Evolutionary conservation across 192 early-diverging fungal species (phyloP).

Genomic region (Entomortierella beljakovae): DNA sequence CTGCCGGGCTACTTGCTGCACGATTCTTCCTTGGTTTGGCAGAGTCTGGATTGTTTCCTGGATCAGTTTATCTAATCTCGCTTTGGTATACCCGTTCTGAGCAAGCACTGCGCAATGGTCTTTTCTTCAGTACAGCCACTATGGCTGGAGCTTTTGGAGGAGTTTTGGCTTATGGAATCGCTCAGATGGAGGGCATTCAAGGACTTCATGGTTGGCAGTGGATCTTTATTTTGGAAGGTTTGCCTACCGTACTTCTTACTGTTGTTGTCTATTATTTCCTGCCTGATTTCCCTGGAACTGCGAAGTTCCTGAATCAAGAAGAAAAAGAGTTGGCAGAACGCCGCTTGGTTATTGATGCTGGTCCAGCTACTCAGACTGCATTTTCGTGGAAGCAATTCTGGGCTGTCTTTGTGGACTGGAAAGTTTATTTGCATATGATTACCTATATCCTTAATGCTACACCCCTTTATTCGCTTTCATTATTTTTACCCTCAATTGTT

Average conservation of each 20-base stretch:
- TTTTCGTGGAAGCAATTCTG: slow-evolving; percentile 66
- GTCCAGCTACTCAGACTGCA: slow-evolving; percentile 55
- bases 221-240: slow-evolving; percentile 76
- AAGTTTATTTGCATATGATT: slow-evolving; percentile 62
- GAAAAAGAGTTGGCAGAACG: slow-evolving; percentile 59
- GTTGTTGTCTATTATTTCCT: slow-evolving; percentile 58
- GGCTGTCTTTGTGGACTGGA: slow-evolving; percentile 63
- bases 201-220: slow-evolving; percentile 69
- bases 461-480: slow-evolving; percentile 71
- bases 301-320: slow-evolving; percentile 55
- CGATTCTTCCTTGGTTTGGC: slow-evolving; percentile 72
- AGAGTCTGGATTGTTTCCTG: slow-evolving; percentile 71
- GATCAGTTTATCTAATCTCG: slow-evolving; percentile 64
- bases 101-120: slow-evolving; percentile 63
- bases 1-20: slow-evolving; percentile 56
- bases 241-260: slow-evolving; percentile 57
- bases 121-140: slow-evolving; percentile 64
- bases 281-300: slow-evolving; percentile 62
- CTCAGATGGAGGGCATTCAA: slow-evolving; percentile 64
- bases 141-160: slow-evolving; percentile 73
- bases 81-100: slow-evolving; percentile 71
- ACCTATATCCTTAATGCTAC: slow-evolving; percentile 75
- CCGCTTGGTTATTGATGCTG: slow-evolving; percentile 62
- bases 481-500: slow-evolving; percentile 81
- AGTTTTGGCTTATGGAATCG: slow-evolving; percentile 73